These are phyloP conservation scores for Hyaloscypha finlandica DNA, from an alignment of 495 filamentous ascomycete species.

Conservation along the genomic window DNA sequence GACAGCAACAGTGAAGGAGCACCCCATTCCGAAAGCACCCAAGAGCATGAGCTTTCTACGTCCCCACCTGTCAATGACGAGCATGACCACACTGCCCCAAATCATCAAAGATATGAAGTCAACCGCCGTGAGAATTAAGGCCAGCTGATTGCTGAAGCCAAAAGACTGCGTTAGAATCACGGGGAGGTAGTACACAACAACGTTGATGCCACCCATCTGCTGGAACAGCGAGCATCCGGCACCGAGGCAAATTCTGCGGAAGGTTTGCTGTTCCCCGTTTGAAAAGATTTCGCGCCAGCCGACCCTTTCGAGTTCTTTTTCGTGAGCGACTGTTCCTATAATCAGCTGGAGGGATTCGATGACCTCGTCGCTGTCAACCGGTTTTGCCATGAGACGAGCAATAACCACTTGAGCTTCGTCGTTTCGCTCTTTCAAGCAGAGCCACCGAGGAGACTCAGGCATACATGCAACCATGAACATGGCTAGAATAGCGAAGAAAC, in stretches of 20 bases:
- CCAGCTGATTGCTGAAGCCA: conserved; percentile 31
- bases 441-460: conserved; percentile 74
- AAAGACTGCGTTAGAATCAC: neutral
- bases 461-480: conserved; percentile 61
- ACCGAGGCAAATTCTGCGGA: neutral
- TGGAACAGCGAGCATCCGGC: neutral
- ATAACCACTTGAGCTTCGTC: conserved; percentile 68
- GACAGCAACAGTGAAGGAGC: conserved; percentile 17
- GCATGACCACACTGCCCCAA: conserved; percentile 32
- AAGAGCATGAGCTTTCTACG: conserved; percentile 34
- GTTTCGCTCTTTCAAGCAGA: conserved; percentile 64
- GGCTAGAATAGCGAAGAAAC: conserved; percentile 67
- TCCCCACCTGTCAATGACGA: conserved; percentile 33
- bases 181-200: neutral
- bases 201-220: neutral
- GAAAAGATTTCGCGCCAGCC: too few relatives aligned
- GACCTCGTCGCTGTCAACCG: conserved; percentile 56
- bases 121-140: conserved; percentile 20
- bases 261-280: too few relatives aligned
- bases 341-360: conserved; percentile 59
- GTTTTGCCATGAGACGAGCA: conserved; percentile 59
- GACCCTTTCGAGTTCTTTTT: conserved; percentile 46
- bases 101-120: conserved; percentile 24
- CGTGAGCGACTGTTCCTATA: conserved; percentile 60
- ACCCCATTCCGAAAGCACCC: conserved; percentile 25